A percentile compares a stretch with the other conserved stretches of the same genome.
These are phyloP conservation scores for Wickerhamiella slavikovae DNA, from an alignment of 805 yeast species.

Conservation along the genomic window DNA sequence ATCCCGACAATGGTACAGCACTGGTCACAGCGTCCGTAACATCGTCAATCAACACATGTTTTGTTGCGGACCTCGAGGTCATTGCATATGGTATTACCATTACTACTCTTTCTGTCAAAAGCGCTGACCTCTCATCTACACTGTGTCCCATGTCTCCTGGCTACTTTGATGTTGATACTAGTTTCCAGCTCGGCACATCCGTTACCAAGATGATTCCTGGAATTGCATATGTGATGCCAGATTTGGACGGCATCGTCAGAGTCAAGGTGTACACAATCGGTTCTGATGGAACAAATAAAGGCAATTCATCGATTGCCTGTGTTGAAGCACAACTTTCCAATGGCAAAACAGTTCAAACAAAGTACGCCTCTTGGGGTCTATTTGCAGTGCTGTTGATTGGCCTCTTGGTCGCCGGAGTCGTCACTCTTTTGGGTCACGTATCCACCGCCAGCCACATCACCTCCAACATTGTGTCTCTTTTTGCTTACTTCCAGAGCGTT, in stretches of 20 bases:
- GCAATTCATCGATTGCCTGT: constrained; percentile 50
- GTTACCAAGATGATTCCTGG: constrained; percentile 43
- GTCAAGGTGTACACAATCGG: constrained; percentile 42
- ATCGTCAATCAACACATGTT: constrained; percentile 54
- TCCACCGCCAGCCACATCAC: constrained; percentile 87
- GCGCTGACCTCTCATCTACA: constrained; percentile 40
- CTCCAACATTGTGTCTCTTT: constrained; percentile 81
- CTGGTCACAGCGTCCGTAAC: constrained; percentile 53
- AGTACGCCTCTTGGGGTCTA: constrained; percentile 87
- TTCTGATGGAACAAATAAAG: constrained; percentile 14
- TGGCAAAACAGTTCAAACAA: constrained; percentile 85
- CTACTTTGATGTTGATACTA: constrained; percentile 47
- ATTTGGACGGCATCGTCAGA: constrained; percentile 76
- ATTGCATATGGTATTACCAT: constrained; percentile 66
- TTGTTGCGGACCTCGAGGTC: constrained; percentile 42
- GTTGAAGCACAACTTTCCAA: constrained; percentile 71
- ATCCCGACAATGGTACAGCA: constrained; percentile 43
- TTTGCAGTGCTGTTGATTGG: constrained; percentile 72
- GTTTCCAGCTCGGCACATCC: constrained; percentile 23
- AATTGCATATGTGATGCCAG: constrained; percentile 79
- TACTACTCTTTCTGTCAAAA: constrained; percentile 30
- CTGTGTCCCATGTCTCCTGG: constrained; percentile 80
- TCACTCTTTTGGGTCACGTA: constrained; percentile 73
- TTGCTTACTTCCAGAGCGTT: constrained; percentile 81
- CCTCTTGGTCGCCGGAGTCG: constrained; percentile 71